Percentiles rank a stretch among this genome's conserved stretches.
Conservation (phyloP, 78 protist genomes). For the Mastigamoeba balamuthi region DNA sequence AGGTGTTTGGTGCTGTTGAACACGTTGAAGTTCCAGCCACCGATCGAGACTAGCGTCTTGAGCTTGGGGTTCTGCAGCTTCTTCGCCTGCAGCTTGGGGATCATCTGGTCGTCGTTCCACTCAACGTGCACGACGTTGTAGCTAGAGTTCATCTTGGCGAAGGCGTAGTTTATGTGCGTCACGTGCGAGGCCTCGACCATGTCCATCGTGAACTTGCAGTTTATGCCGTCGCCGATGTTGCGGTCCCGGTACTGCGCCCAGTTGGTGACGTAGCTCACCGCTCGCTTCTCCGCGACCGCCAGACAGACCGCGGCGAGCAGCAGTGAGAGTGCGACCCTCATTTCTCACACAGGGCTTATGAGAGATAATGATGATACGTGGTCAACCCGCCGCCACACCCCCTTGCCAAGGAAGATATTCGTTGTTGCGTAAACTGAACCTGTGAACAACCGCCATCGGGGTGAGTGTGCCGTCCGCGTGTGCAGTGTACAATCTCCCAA, state of each 20-base stretch:
- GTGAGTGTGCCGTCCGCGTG: no score
- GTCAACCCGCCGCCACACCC: no score
- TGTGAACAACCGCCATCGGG: no score
- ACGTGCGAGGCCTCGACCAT: neutral
- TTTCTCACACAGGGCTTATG: no score
- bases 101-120: neutral
- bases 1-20: neutral
- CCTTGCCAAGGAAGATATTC: no score
- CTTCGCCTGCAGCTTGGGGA: neutral
- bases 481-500: no score
- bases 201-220: neutral
- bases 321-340: no score
- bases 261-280: neutral
- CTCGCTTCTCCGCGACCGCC: neutral
- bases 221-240: no score
- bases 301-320: no score
- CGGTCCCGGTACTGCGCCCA: neutral
- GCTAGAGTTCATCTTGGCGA: neutral
- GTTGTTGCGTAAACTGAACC: no score
- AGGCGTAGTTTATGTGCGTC: neutral
- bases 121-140: neutral
- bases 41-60: neutral
- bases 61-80: neutral
- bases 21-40: conserved; percentile 3
- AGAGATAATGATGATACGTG: no score